Base-by-base conservation (phyloP, 2,329 filamentous ascomycete genomes). In the Kalmusia sp. region DNA sequence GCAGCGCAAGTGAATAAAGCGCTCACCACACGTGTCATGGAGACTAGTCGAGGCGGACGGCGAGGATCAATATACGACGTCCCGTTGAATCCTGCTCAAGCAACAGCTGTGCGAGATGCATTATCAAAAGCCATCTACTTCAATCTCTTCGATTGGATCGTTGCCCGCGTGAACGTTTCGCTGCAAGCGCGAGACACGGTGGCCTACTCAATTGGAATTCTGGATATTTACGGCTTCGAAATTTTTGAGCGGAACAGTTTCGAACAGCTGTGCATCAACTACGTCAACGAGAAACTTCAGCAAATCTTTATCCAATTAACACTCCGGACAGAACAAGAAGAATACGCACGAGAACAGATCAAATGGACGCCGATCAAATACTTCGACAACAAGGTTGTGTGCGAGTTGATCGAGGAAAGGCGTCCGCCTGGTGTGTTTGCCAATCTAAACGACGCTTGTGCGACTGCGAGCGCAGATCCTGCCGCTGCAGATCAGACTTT, bases 251-350 rank as follows among this genome's bases (percentile, higher is more conserved):
- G 91, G 68, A 99, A 99, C 79, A 97, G 93, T 79, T 99, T 99
- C 68, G 95, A 99, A 74, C 95, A 99, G 75, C 84, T 99, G 5
- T 99, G 95, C 80, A 99, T 99, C 83, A 99, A 99, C 77, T 99
- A 99, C 77, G 98, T 96, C 57, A 99, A 99, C 76, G 95, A 99
- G 75, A 99, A 97, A 75, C 85, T 99, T 52, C 95, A 99, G 77
- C 95, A 99, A 71, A 98, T 99, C 68, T 99, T 99, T 73, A 99
- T 99, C 64, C 95, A 99, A 76, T 81, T 99, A 65, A 99, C 95
- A 0, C 77, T 99, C 58, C 96, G 96, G 80, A 89, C 95, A 0
- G 95, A 99, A 74, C 95, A 99, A 78, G 95, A 99, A 65, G 95
- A 99, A 74, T 99, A 99, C 69, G 92, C 90, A 14, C 84, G 91